Conservation (phyloP, 2,329 filamentous ascomycete species). For the Tolypocladium guangdongense region DNA sequence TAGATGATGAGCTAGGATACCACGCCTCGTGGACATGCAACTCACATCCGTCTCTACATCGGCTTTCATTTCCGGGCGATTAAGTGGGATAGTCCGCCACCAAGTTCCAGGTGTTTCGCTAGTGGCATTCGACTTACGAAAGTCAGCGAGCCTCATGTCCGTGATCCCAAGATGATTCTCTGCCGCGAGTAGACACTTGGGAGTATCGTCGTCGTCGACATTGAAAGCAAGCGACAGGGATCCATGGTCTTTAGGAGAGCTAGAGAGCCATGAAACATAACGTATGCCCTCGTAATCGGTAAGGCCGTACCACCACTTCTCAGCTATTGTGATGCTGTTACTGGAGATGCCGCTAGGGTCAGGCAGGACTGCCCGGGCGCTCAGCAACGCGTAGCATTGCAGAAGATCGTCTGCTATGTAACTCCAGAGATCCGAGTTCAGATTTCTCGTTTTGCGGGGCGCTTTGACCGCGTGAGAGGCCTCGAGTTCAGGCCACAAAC, state of each 20-base stretch:
- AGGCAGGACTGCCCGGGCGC: not conserved
- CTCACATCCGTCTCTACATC: not conserved
- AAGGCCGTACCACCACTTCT: not conserved
- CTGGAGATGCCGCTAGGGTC: not conserved
- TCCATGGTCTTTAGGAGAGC: not conserved
- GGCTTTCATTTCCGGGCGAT: not conserved
- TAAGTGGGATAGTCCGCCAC: not conserved
- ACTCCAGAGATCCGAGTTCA: not conserved
- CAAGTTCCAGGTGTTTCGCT: not conserved
- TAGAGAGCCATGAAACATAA: not conserved
- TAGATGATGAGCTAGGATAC: not conserved
- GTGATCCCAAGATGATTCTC: not conserved
- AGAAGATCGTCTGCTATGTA: not conserved
- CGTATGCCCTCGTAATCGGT: not conserved
- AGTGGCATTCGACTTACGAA: not conserved
- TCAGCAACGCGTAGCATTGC: not conserved
- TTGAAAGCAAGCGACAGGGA: not conserved
- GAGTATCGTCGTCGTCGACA: not conserved
- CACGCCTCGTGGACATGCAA: not conserved
- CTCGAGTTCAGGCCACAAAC: not conserved
- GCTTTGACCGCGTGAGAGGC: not conserved
- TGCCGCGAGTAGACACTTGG: not conserved
- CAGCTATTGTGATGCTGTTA: not conserved
- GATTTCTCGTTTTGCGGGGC: not conserved
- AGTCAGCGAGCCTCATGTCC: not conserved